phyloP scores from a whole-genome alignment of 345 rosid species.

The Populus pruinosa region DNA sequence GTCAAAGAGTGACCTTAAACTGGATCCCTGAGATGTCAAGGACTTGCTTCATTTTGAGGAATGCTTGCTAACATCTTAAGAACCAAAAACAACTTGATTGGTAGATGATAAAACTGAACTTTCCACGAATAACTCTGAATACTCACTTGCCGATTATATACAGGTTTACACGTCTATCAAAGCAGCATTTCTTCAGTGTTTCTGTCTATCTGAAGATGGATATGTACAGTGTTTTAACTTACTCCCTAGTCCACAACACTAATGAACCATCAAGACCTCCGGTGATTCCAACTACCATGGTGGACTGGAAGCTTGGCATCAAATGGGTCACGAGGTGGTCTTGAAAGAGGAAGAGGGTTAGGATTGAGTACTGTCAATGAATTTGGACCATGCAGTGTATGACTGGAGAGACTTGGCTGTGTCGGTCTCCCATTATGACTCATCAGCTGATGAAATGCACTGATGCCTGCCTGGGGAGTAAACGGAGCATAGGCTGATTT shows the following conservation, averaged over 20 bases:
- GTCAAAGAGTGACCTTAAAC: not conserved
- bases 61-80: too few relatives aligned
- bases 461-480: not conserved
- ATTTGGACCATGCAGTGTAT: conserved; percentile 1
- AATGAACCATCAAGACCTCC: conserved; percentile 15
- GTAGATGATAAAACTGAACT: not conserved
- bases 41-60: too few relatives aligned
- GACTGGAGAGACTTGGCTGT: conserved; percentile 4
- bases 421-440: not conserved
- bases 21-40: too few relatives aligned
- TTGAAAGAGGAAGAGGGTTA: not conserved
- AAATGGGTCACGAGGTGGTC: conserved; percentile 9
- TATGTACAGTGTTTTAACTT: not conserved
- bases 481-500: not conserved
- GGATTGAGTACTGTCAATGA: not conserved
- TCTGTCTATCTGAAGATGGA: not conserved
- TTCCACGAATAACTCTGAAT: not conserved
- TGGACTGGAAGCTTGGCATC: conserved; percentile 3
- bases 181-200: not conserved
- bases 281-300: conserved; percentile 13
- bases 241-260: too few relatives aligned
- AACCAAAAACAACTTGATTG: not conserved
- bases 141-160: not conserved
- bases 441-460: not conserved
- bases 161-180: not conserved